Evolutionary conservation across 2,329 filamentous ascomycete species (phyloP).

Genomic region (Cladosporium sp.): DNA sequence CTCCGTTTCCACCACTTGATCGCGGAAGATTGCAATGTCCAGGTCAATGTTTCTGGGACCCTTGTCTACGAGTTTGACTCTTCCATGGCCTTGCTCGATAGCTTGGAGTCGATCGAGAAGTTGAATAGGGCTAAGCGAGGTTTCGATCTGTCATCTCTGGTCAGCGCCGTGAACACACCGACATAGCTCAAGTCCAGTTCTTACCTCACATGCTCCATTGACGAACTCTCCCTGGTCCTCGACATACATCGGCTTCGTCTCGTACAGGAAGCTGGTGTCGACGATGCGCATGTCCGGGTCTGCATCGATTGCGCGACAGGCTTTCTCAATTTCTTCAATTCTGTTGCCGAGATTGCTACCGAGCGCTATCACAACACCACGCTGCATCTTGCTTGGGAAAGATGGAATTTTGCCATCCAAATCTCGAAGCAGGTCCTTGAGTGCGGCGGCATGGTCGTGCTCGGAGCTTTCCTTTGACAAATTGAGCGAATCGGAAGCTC

Average conservation of each 20-base stretch:
- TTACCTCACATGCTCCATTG: conserved; percentile 88
- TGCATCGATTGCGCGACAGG: conserved; percentile 70
- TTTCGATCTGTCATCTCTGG: conserved; percentile 65
- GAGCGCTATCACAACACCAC: conserved; percentile 62
- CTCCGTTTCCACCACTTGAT: conserved; percentile 61
- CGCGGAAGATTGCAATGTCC: conserved; percentile 81
- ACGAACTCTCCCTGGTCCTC: conserved; percentile 82
- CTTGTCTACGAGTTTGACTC: conserved; percentile 83
- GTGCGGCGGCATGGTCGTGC: not conserved
- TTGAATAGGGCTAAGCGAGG: conserved; percentile 66
- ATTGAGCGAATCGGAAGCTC: too few relatives aligned
- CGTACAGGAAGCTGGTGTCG: conserved; percentile 83
- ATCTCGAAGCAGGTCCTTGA: not conserved
- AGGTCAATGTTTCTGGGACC: conserved; percentile 92
- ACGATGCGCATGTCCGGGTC: conserved; percentile 66
- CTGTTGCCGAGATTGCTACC: conserved; percentile 91
- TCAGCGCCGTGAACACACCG: conserved; percentile 10
- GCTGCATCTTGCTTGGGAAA: not conserved
- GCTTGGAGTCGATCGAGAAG: conserved; percentile 77
- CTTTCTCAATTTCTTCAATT: conserved; percentile 76
- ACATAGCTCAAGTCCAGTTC: conserved; percentile 23
- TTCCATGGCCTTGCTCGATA: conserved; percentile 75
- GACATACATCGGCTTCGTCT: conserved; percentile 96
- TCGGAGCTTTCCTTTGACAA: too few relatives aligned
- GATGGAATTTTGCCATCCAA: not conserved